These are phyloP conservation scores for Pseudogymnoascus sp. DNA, from an alignment of 2,329 filamentous ascomycete genomes.

Conservation along the genomic window DNA sequence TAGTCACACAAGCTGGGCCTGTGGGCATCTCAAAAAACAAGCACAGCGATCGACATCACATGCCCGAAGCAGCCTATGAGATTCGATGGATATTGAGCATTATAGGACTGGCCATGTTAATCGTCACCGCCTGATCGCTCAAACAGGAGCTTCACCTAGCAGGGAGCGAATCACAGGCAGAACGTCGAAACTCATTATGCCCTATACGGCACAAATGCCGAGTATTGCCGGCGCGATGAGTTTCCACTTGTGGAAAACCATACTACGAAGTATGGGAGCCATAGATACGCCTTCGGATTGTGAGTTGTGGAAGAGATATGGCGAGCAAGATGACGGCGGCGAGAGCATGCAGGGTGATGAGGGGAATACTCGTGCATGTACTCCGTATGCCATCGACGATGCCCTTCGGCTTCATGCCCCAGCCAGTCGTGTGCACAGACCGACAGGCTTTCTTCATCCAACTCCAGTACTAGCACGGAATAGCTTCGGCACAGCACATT, in stretches of 20 bases:
- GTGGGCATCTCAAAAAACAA: slow-evolving; percentile 1
- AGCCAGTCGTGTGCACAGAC: slow-evolving; percentile 3
- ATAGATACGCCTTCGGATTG: not conserved
- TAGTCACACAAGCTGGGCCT: not conserved
- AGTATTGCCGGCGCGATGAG: slow-evolving; percentile 2
- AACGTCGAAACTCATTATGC: not conserved
- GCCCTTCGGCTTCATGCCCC: not conserved
- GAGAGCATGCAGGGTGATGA: not conserved
- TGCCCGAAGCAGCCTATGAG: slow-evolving; percentile 1
- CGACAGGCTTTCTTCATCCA: not conserved
- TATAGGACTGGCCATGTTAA: not conserved
- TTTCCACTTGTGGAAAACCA: slow-evolving; percentile 2
- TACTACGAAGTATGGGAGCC: not conserved
- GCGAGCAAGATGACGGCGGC: not conserved
- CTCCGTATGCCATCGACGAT: not conserved
- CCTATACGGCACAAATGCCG: slow-evolving; percentile 3
- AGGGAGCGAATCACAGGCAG: not conserved
- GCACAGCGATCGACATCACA: slow-evolving; percentile 6
- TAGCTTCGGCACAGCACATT: not conserved
- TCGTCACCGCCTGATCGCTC: not conserved
- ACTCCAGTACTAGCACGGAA: not conserved
- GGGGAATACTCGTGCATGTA: not conserved
- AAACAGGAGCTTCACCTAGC: not conserved
- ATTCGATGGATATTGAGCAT: not conserved
- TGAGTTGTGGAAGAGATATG: not conserved